Evolutionary conservation across 805 yeast species (phyloP).

Genomic region (Yarrowia phangngaensis): DNA sequence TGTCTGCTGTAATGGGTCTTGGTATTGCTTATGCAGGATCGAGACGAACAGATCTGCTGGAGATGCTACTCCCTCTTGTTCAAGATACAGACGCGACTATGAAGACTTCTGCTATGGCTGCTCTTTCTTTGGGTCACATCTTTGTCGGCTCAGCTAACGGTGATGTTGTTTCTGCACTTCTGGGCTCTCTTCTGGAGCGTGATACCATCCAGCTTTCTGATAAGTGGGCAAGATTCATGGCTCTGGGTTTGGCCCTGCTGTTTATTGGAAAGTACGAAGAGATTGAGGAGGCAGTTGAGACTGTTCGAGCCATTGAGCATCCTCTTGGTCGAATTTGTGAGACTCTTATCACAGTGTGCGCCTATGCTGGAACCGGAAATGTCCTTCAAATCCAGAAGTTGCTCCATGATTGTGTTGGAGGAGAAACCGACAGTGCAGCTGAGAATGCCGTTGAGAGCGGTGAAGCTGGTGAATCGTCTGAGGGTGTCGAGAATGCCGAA

Average conservation of each 20-base stretch:
- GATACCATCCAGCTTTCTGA: constrained; percentile 70
- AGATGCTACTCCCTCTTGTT: constrained; percentile 73
- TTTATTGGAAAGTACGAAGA: constrained; percentile 93
- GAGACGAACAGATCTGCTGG: constrained; percentile 75
- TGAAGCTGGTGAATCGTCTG: no score
- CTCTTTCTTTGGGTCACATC: constrained; percentile 87
- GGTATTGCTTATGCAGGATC: constrained; percentile 96
- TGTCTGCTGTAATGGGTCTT: constrained; percentile 83
- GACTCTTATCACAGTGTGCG: constrained; percentile 85
- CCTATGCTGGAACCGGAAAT: constrained; percentile 96
- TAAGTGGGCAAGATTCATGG: constrained; percentile 85
- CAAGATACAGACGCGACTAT: constrained; percentile 69
- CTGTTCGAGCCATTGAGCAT: constrained; percentile 91
- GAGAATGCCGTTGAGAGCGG: constrained; percentile 37
- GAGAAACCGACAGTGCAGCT: constrained; percentile 49
- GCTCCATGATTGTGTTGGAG: constrained; percentile 76
- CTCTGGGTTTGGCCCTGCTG: constrained; percentile 84
- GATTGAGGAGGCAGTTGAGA: constrained; percentile 84
- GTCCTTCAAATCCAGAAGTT: constrained; percentile 90
- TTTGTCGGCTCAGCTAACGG: constrained; percentile 96
- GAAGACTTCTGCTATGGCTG: constrained; percentile 80
- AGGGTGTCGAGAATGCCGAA: constrained; percentile 31
- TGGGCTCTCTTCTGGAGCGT: constrained; percentile 86
- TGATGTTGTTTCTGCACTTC: constrained; percentile 85
- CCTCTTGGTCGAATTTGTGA: constrained; percentile 87